Evolutionary conservation across 192 early-diverging fungal genomes (phyloP).

Genomic region (Backusella tuberculispora): DNA sequence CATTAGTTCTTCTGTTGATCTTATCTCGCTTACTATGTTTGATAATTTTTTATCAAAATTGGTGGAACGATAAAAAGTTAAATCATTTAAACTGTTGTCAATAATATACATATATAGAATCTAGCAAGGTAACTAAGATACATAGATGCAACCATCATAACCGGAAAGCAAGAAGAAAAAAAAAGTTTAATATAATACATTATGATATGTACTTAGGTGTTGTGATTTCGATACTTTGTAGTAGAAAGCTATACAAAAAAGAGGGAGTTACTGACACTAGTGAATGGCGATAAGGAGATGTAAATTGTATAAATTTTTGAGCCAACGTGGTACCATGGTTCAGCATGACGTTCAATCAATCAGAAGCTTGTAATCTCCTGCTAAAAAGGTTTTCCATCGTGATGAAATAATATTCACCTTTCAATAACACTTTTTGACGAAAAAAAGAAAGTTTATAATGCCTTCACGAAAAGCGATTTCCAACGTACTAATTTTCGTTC

Average conservation of each 20-base stretch:
- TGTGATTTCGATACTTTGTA: background rate
- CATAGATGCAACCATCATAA: background rate
- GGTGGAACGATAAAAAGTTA: background rate
- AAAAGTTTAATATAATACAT: background rate
- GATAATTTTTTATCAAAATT: background rate
- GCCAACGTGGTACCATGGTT: background rate
- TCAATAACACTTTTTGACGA: background rate
- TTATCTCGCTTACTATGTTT: background rate
- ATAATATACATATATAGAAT: background rate
- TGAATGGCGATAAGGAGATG: background rate
- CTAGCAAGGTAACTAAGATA: background rate
- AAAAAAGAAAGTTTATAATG: background rate
- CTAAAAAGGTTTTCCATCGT: background rate
- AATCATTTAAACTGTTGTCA: slow-evolving; percentile 1
- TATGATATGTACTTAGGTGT: background rate
- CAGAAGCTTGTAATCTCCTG: background rate
- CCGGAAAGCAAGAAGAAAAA: background rate
- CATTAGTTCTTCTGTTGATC: background rate
- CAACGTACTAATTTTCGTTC: background rate
- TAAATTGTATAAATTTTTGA: background rate
- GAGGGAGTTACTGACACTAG: background rate
- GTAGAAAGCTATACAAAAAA: background rate
- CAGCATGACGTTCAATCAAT: background rate
- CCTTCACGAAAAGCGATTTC: background rate
- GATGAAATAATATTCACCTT: background rate